Evolutionary conservation across 2,329 filamentous ascomycete genomes (phyloP).

Genomic region (Diaporthe batatas): DNA sequence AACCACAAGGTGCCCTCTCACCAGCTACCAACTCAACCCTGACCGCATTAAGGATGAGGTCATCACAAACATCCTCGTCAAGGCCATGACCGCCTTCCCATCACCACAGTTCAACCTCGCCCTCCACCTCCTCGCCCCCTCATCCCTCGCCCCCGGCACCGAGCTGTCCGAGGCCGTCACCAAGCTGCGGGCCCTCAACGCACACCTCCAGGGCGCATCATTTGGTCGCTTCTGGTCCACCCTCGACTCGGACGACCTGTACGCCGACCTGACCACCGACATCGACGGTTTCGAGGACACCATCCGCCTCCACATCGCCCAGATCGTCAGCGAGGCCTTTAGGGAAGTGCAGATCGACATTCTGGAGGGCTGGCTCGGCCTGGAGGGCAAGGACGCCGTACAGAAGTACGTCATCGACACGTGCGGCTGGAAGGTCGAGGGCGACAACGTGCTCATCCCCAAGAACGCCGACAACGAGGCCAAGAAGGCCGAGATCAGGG

Average conservation of each 20-base stretch:
- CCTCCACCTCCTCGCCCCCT: conserved; percentile 91
- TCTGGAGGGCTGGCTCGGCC: conserved; percentile 81
- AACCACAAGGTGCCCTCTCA: not conserved
- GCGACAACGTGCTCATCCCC: conserved; percentile 79
- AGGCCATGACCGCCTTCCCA: conserved; percentile 96
- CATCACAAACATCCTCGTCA: conserved; percentile 99
- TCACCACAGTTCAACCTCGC: conserved; percentile 94
- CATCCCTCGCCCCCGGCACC: conserved; percentile 75
- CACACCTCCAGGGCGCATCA: conserved; percentile 88
- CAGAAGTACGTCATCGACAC: conserved; percentile 86
- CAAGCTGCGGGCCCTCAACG: conserved; percentile 87
- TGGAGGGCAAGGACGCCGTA: conserved; percentile 73
- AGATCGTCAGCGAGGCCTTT: conserved; percentile 85
- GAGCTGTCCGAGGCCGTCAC: conserved; percentile 91
- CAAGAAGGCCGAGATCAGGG: conserved; percentile 92
- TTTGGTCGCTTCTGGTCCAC: conserved; percentile 95
- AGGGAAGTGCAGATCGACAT: conserved; percentile 77
- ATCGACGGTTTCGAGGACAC: conserved; percentile 95
- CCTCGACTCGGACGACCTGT: conserved; percentile 92
- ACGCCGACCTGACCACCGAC: conserved; percentile 94
- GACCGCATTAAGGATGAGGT: conserved; percentile 97
- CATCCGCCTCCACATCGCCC: conserved; percentile 89
- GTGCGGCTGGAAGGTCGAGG: conserved; percentile 86
- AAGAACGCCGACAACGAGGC: conserved; percentile 98
- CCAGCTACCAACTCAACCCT: conserved; percentile 99